Base-by-base conservation (phyloP, 768 basidiomycete genomes). In the Lentinula lateritia region DNA sequence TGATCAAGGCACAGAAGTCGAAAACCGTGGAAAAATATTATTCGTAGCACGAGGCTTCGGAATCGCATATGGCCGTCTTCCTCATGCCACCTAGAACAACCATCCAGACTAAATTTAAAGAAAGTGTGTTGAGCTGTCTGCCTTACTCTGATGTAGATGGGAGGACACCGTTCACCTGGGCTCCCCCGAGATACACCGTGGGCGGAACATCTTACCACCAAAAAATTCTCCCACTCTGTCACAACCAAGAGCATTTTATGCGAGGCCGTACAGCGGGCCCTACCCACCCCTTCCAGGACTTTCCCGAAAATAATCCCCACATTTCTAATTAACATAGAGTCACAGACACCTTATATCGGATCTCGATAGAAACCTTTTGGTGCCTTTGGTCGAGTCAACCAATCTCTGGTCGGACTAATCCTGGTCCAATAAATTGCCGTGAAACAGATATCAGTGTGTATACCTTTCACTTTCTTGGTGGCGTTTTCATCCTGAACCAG, bases 371-470 rank as follows among this genome's bases (percentile, higher is more conserved):
- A 20, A 9, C 5, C 3, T 23, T 16, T 20, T 48, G 6, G 46
- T 48, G 18, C 42, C 42, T 43, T 43, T 43, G 3, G 16, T 20
- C n/a, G 20, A 48, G 20, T 16, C 53, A 39, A 54, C 38, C 53
- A 41, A 54, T 54, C 16, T 54, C 41, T 23, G n/a, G 55, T 42
- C 55, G 55, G 55, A 56, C 15, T 43, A 42, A 41, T 43, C 7
- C 41, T 56, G 55, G 55, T 43, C 55, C 55, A 56, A 56, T 56
- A 42, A 56, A 43, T 56, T 41, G 12, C 55, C 55, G 55, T n/a
- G 55, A 56, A 56, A 56, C n/a, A 16, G 52, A 35, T 50, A n/a
- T 32, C 50, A 18, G 8, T 28, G 50, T 28, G 28, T 28, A 28
- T 28, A 28, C 28, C 28, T 28, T 28, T 38, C 28, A 15, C 18